Base-by-base conservation (phyloP, 1,284 basidiomycete species). In the Sporisorium graminicola region DNA sequence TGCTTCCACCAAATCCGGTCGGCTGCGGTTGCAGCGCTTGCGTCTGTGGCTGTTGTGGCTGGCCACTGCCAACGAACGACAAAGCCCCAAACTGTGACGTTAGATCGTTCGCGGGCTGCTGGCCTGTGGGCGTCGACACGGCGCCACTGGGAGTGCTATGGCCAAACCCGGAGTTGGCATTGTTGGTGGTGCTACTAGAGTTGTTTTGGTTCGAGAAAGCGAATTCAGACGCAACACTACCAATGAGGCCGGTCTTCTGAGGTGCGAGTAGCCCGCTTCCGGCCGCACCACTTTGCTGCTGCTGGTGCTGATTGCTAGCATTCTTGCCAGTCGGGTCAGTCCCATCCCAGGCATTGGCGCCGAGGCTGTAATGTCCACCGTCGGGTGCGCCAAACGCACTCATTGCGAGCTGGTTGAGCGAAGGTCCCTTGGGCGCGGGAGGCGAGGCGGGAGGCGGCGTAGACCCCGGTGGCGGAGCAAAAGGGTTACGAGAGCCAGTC, bases 401-500 rank as follows among this genome's bases (percentile, higher is more conserved):
- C 87, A 89, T 90, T 1, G 91, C 90, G 9, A 98, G 86, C 81
- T 97, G 92, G 86, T 93, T 90, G 80, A 98, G 87, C 1, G 92
- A 93, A 12, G 92, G 93, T 20, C 89, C 88, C 84, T 91, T 92
- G 20, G 92, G 87, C 18, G 91, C 90, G 2, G 92, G 74, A 14
- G 78, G 66, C 33, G 67, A 63, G 16, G 71, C 55, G 6, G 70
- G 65, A 8, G 73, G 91, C 86, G 46, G 90, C 20, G 74, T 88
- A 3, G 90, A 72, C 7, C 85, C 86, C 3, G 84, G 88, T 2
- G 92, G 89, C 26, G 91, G 90, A 8, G 95, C 95, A 81, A 99
- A 99, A 0, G 96, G 96, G 88, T 99, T 99, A 80, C 91, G 91
- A 3, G 93, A 94, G 20, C 96, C 95, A 1, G 96, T 99, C 86